Evolutionary conservation across 2,329 filamentous ascomycete genomes (phyloP).

Genomic region (Monilinia polystroma): DNA sequence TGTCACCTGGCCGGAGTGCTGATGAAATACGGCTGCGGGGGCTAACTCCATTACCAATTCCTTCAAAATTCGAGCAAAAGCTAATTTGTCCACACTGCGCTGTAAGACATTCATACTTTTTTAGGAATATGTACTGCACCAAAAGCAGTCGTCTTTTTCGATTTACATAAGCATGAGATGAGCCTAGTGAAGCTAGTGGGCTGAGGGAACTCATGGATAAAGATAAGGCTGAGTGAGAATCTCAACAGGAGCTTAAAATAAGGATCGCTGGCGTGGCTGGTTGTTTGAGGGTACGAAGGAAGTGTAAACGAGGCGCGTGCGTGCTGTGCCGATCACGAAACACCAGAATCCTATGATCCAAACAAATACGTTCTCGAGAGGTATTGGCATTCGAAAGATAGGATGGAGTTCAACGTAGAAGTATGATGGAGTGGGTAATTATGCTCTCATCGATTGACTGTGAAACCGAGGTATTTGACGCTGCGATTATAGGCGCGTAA

Average conservation of each 20-base stretch:
- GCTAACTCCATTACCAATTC: background rate
- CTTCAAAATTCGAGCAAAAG: background rate
- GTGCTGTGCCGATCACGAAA: background rate
- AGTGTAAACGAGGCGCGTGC: slow-evolving; percentile 10
- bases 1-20: background rate
- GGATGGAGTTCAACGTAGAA: background rate
- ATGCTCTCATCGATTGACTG: background rate
- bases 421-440: background rate
- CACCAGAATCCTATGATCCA: background rate
- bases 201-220: background rate
- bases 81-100: background rate
- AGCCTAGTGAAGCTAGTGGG: no score
- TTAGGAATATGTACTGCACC: background rate
- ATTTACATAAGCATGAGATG: slow-evolving; percentile 17
- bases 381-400: background rate
- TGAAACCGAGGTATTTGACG: background rate
- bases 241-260: background rate
- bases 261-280: slow-evolving; percentile 3
- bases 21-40: slow-evolving; percentile 2
- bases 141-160: background rate
- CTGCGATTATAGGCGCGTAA: slow-evolving; percentile 1
- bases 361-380: background rate
- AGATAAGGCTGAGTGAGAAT: slow-evolving; percentile 13
- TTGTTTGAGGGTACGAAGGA: background rate
- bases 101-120: slow-evolving; percentile 5